Evolutionary conservation across 495 filamentous ascomycete species (phyloP).

Genomic region (Penicillium coprophilum): DNA sequence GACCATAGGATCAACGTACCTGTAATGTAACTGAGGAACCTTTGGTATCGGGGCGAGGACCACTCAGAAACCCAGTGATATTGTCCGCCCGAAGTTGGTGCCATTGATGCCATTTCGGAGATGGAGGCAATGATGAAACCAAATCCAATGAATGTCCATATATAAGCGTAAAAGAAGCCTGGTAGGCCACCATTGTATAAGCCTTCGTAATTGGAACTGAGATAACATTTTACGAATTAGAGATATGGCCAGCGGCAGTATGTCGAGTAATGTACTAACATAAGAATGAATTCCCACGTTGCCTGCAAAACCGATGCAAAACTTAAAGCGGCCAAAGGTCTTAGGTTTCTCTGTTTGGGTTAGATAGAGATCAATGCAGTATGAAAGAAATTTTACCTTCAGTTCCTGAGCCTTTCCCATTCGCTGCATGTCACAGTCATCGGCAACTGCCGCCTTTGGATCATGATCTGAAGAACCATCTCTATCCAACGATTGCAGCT

Average conservation of each 20-base stretch:
- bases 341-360: slow-evolving; percentile 24
- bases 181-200: slow-evolving; percentile 22
- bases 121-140: slow-evolving; percentile 34
- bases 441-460: background rate
- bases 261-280: slow-evolving; percentile 13
- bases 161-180: slow-evolving; percentile 36
- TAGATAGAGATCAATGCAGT: background rate
- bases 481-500: background rate
- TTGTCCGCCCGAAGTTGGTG: slow-evolving; percentile 39
- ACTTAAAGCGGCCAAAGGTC: slow-evolving; percentile 28
- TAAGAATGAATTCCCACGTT: slow-evolving; percentile 31
- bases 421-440: slow-evolving; percentile 23
- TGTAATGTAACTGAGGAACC: slow-evolving; percentile 47
- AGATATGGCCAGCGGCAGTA: too few species aligned
- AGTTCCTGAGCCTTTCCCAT: slow-evolving; percentile 30
- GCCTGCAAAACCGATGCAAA: slow-evolving; percentile 31
- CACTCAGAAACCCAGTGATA: slow-evolving; percentile 55
- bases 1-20: slow-evolving; percentile 19
- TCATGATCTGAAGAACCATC: background rate
- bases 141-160: slow-evolving; percentile 38
- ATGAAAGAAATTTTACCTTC: slow-evolving; percentile 11
- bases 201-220: slow-evolving; percentile 20
- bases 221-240: background rate
- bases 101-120: slow-evolving; percentile 44
- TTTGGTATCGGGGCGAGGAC: slow-evolving; percentile 40